A percentile compares a stretch with the other conserved stretches of the same genome.
Conservation (phyloP, 768 basidiomycete species). For the Lanmaoa pseudosensibilis region DNA sequence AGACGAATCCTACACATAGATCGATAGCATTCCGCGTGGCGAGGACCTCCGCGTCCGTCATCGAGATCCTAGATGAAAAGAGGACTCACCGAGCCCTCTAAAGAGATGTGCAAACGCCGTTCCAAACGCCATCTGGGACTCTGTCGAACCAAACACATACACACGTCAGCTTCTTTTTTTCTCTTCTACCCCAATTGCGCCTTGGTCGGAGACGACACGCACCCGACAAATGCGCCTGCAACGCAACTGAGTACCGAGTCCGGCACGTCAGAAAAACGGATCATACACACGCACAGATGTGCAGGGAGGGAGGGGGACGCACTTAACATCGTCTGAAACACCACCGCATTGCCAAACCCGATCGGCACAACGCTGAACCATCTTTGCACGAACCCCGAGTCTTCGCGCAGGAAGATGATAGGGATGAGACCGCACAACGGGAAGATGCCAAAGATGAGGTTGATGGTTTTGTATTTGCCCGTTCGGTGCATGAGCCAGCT, state of each 20-base stretch:
- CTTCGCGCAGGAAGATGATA: constrained; percentile 30
- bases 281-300: not conserved
- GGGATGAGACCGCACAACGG: constrained; percentile 46
- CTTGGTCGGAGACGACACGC: not conserved
- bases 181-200: too few relatives aligned
- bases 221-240: constrained; percentile 8
- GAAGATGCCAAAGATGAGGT: constrained; percentile 47
- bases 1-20: not conserved
- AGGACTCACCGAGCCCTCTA: constrained; percentile 18
- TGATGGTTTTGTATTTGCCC: constrained; percentile 50
- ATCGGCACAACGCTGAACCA: constrained; percentile 23
- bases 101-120: constrained; percentile 27
- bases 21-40: not conserved
- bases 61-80: not conserved
- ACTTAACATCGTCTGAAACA: constrained; percentile 21
- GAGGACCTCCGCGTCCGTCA: too few relatives aligned
- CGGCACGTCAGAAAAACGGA: not conserved
- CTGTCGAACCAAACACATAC: not conserved
- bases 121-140: constrained; percentile 23
- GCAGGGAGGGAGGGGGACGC: not conserved
- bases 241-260: not conserved
- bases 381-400: constrained; percentile 22
- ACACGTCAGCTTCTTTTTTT: not conserved
- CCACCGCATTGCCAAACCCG: constrained; percentile 20
- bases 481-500: constrained; percentile 52